Evolutionary conservation across 1,139 yeast species (phyloP), one percentile per base, ranked within the genome.

Genomic region (Saccharomycopsis crataegensis): DNA sequence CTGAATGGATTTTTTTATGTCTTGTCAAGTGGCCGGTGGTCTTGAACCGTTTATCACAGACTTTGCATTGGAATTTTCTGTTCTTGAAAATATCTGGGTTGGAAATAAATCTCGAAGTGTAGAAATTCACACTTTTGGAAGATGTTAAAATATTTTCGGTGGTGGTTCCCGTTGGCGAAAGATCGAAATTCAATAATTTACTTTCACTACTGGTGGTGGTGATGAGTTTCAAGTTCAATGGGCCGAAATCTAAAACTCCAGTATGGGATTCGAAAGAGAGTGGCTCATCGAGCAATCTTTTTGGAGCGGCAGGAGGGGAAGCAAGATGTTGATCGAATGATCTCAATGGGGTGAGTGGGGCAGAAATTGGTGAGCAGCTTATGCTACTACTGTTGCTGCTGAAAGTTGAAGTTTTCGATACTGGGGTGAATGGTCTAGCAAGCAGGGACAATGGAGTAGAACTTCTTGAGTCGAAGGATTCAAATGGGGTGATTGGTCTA

Each of bases 1-100:
- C 58, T 22, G 48, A 43, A 40, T 56, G 58, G 44, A 56, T 56
- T 36, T 56, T 56, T 9, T 45, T 54, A 46, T 53, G 58, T 41
- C 58, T 40, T 3, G 57, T 56, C 17, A 56, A 43, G 33, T 56
- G 58, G n/a, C 58, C 58, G 8, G 57, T 50, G 3, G 58, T 53
- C 37, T 56, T 56, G 46, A 56, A 56, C 11, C 57, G 42, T 46
- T 56, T 56, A 32, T 56, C 58, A 22, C 58, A 55, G 14, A 55
- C 49, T 33, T 48, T 50, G 52, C 58, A 55, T 44, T 53, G 58
- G 49, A 55, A 55, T 34, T 54, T 53, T 8, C 58, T 45, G 45
- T 55, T 48, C 36, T 47, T 55, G 43, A 49, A 50, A 8, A 52
- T 17, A 47, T 51, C 41, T 14, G 58, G 58, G 36, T 55, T 55